A percentile compares a stretch with the other conserved stretches of the same genome.
Conservation (phyloP, 2,329 filamentous ascomycete species). For the Pyricularia pennisetigena region DNA sequence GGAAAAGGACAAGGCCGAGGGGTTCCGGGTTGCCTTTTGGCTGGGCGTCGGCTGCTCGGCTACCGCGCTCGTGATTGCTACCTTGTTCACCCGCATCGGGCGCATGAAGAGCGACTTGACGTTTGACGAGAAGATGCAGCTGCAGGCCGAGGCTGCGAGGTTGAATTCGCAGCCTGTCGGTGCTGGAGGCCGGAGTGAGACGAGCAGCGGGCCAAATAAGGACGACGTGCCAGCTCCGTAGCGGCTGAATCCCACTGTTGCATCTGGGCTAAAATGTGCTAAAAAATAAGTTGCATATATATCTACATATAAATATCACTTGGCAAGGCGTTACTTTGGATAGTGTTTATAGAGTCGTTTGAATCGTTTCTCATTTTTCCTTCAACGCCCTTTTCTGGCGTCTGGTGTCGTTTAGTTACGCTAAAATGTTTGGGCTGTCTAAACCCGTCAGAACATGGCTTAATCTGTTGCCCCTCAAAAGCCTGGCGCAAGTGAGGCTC, state of each 20-base stretch:
- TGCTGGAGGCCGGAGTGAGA: not conserved
- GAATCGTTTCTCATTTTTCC: not conserved
- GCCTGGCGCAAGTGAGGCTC: not conserved
- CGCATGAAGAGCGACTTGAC: slow-evolving; percentile 28
- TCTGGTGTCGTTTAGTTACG: not conserved
- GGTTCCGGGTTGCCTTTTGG: slow-evolving; percentile 60
- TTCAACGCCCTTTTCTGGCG: not conserved
- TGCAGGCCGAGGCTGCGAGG: slow-evolving; percentile 5
- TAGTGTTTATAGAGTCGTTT: not conserved
- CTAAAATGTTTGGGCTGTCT: not conserved
- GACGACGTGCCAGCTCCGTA: not conserved
- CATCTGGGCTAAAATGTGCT: not conserved
- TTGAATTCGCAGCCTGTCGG: not conserved
- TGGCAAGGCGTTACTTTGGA: not conserved
- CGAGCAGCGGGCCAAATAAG: not conserved
- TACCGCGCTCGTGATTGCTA: slow-evolving; percentile 40
- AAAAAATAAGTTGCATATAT: not conserved
- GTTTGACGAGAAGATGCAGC: slow-evolving; percentile 12
- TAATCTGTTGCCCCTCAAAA: not conserved
- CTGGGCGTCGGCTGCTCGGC: slow-evolving; percentile 47
- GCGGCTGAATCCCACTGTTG: not conserved
- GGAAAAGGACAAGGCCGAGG: slow-evolving; percentile 30
- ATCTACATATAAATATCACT: not conserved
- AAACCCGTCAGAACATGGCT: not conserved
- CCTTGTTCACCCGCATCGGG: slow-evolving; percentile 41